Evolutionary conservation across 2,329 filamentous ascomycete genomes (phyloP).

Genomic region (Epichloe festucae): DNA sequence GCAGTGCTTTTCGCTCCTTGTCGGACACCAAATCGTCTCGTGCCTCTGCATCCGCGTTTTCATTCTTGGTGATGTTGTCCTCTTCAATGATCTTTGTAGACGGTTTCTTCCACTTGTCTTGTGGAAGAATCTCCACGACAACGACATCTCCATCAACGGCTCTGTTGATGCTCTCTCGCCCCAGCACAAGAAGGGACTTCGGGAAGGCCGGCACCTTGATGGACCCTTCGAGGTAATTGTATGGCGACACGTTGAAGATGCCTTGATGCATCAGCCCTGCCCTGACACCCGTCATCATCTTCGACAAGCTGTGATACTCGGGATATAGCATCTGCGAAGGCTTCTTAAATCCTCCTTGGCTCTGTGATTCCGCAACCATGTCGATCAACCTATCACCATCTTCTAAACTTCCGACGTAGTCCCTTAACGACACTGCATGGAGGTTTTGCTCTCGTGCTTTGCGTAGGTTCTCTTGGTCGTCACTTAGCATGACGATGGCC

Average conservation of each 20-base stretch:
- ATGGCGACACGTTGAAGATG: slow-evolving; percentile 88
- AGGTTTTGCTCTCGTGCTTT: slow-evolving; percentile 69
- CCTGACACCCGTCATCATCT: slow-evolving; percentile 88
- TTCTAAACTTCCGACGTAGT: slow-evolving; percentile 75
- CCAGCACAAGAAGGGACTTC: slow-evolving; percentile 75
- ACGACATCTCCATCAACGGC: slow-evolving; percentile 86
- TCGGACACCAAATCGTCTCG: slow-evolving; percentile 70
- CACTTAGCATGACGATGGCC: slow-evolving; percentile 81
- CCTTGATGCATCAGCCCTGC: slow-evolving; percentile 84
- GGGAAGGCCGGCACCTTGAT: slow-evolving; percentile 85
- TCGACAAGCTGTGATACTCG: slow-evolving; percentile 80
- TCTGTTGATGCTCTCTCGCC: slow-evolving; percentile 91
- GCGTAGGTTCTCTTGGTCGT: slow-evolving; percentile 75
- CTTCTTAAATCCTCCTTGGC: slow-evolving; percentile 50
- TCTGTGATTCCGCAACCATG: slow-evolving; percentile 76
- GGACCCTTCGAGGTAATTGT: slow-evolving; percentile 93
- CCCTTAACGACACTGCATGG: slow-evolving; percentile 51
- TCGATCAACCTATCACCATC: slow-evolving; percentile 79
- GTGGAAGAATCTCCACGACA: slow-evolving; percentile 82
- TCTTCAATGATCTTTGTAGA: slow-evolving; percentile 95
- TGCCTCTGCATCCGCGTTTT: slow-evolving; percentile 79
- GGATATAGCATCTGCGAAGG: slow-evolving; percentile 64
- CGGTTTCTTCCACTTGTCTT: slow-evolving; percentile 93
- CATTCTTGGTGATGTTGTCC: slow-evolving; percentile 79
- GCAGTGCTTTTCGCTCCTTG: slow-evolving; percentile 71